Base-by-base conservation (phyloP, 2,329 filamentous ascomycete species). In the Xylariaceae sp. region DNA sequence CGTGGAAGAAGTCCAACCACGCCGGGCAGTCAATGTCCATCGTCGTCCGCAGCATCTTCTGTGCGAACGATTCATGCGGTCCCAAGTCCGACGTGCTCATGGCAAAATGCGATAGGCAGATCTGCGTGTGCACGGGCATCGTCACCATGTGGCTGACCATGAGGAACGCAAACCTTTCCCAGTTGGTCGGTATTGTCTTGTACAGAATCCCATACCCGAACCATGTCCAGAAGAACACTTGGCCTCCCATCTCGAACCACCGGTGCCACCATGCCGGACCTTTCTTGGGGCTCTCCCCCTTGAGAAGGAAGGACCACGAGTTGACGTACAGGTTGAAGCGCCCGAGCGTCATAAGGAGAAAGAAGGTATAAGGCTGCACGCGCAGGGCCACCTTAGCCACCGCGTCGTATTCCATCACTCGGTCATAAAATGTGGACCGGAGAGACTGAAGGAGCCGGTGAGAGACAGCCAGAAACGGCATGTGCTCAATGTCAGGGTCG, bases 81-180 rank as follows among this genome's bases (percentile, higher is more conserved):
- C 91, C 91, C 11, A 95, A 74, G 58, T 95, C 88, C 10, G 87
- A 79, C 0, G 90, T 95, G 56, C 87, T 92, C 90, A 95, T 95
- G 54, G 88, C 88, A 66, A 94, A 95, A 67, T 95, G 90, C 2
- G 87, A 93, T 16, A 95, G 77, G 0, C 89, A 94, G 63, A 95
- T 95, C 64, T 95, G 90, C 10, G 92, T 79, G 64, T 95, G 90
- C 40, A 95, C 71, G 2, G 89, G 85, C 66, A 87, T 86, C 6
- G 88, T 88, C 21, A 88, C 76, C 61, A 89, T 78, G 62, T 95
- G 88, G 60, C 86, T 91, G 60, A 93, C 68, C 64, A 94, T 72
- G 58, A 95, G 71, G 64, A 88, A 95, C 38, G 78, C 69, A 44
- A 93, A 75, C 16, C 89, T 82, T 50, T 79, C 78, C 66, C 77